A percentile compares a stretch with the other conserved stretches of the same genome.
Evolutionary conservation across 257 asterid genomes (phyloP).

Genomic region (Gardenia jasminoides): DNA sequence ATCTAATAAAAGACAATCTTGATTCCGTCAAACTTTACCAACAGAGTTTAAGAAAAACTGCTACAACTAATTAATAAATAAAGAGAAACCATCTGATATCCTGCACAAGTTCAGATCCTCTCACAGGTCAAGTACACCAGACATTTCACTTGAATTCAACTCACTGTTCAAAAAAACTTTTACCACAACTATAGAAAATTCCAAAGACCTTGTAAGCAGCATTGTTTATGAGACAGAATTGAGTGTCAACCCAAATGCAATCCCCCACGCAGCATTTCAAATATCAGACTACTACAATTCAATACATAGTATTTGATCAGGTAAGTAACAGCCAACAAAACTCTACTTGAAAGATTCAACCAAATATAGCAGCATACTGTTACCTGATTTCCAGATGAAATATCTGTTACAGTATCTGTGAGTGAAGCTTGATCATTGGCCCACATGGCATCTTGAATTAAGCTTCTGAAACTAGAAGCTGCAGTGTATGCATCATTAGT

Average conservation of each 20-base stretch:
- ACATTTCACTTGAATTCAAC: neutral
- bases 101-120: neutral
- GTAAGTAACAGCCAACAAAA: neutral
- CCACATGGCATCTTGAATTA: slow-evolving; percentile 23
- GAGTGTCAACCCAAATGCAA: neutral
- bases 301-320: neutral
- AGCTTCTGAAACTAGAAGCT: slow-evolving; percentile 47
- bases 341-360: neutral
- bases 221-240: neutral
- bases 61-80: neutral
- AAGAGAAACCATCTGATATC: neutral
- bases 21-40: neutral
- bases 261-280: neutral
- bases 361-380: slow-evolving; percentile 8
- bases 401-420: slow-evolving; percentile 29
- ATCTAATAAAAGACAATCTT: neutral
- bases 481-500: slow-evolving; percentile 13
- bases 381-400: slow-evolving; percentile 53
- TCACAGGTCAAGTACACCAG: neutral
- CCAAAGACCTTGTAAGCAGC: neutral
- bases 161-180: neutral
- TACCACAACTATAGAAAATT: neutral
- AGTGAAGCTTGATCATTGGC: slow-evolving; percentile 35
- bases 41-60: neutral
- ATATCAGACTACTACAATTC: neutral